A percentile compares a stretch with the other conserved stretches of the same genome.
These are phyloP conservation scores for Ostreobium quekettii DNA, from an alignment of 139 green algal genomes.

Conservation along the genomic window DNA sequence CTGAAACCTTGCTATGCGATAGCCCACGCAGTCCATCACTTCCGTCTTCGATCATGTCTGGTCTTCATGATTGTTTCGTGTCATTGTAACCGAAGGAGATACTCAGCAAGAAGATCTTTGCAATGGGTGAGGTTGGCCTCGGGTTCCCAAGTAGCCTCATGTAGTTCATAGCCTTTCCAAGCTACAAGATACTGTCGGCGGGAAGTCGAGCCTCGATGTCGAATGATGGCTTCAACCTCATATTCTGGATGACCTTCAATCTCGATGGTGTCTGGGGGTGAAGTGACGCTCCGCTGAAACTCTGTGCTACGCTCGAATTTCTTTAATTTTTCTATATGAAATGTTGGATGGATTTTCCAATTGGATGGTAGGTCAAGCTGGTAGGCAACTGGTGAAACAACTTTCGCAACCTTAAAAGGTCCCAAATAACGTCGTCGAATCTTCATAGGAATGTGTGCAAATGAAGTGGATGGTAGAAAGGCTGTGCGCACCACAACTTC, in stretches of 20 bases:
- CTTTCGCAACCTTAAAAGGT: constrained; percentile 7
- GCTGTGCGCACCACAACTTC: constrained; percentile 19
- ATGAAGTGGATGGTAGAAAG: background rate
- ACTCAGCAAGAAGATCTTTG: too few species aligned
- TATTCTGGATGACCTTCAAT: background rate
- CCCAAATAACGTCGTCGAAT: constrained; percentile 3
- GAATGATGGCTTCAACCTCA: constrained; percentile 1
- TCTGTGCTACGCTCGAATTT: background rate
- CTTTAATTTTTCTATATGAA: constrained; percentile 12
- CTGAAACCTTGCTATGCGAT: too few species aligned
- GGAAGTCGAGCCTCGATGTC: background rate
- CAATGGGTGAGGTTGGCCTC: too few species aligned
- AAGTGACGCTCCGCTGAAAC: background rate
- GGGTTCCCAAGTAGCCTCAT: constrained; percentile 3
- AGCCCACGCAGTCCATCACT: too few species aligned
- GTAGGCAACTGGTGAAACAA: constrained; percentile 7
- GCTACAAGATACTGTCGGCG: background rate
- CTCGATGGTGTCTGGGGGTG: background rate
- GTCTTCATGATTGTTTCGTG: too few species aligned
- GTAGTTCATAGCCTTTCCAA: constrained; percentile 7
- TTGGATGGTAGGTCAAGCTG: constrained; percentile 2
- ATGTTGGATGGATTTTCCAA: constrained; percentile 11
- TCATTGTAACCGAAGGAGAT: too few species aligned
- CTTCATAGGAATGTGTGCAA: constrained; percentile 5
- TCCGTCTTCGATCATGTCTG: too few species aligned